A percentile compares a stretch with the other conserved stretches of the same genome.
These are phyloP conservation scores for Phytophthora hybrid DNA, from an alignment of 352 stramenopile genomes.

Conservation along the genomic window DNA sequence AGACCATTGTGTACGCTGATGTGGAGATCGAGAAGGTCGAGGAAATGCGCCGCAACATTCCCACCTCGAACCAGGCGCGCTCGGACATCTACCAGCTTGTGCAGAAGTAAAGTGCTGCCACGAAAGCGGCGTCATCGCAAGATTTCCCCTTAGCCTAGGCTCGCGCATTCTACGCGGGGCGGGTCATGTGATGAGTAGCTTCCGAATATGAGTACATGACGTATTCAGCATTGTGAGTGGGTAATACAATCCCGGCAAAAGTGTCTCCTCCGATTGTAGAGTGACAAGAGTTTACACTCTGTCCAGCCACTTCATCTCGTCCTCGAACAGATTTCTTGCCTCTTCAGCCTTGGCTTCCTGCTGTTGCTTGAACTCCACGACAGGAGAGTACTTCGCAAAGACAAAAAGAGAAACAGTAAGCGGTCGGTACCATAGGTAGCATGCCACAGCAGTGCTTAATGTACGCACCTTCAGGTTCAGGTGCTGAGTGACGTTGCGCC, in stretches of 20 bases:
- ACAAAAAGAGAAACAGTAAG: conserved; percentile 3
- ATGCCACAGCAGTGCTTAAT: background rate
- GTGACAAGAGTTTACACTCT: conserved; percentile 29
- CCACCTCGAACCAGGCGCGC: conserved; percentile 95
- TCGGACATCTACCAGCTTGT: conserved; percentile 96
- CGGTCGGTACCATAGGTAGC: background rate
- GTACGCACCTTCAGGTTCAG: conserved; percentile 80
- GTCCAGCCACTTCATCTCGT: conserved; percentile 85
- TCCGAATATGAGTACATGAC: conserved; percentile 23
- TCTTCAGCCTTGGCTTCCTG: conserved; percentile 72
- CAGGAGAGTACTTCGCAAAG: conserved; percentile 71
- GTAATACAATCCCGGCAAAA: conserved; percentile 40
- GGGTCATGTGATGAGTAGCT: conserved; percentile 3
- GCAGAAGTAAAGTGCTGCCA: conserved; percentile 65
- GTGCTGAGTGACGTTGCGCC: conserved; percentile 72
- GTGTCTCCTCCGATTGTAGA: conserved; percentile 23
- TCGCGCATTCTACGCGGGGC: background rate
- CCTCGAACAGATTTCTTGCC: conserved; percentile 67
- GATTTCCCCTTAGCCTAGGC: background rate
- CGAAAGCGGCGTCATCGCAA: conserved; percentile 6
- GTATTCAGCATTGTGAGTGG: conserved; percentile 31
- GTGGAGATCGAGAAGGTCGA: conserved; percentile 95
- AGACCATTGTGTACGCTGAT: conserved; percentile 95
- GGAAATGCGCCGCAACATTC: conserved; percentile 97
- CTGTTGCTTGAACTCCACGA: conserved; percentile 82